Percentiles rank a stretch among this genome's conserved stretches.
Evolutionary conservation across 2,329 filamentous ascomycete species (phyloP).

Genomic region (Trichoderma polysporum): DNA sequence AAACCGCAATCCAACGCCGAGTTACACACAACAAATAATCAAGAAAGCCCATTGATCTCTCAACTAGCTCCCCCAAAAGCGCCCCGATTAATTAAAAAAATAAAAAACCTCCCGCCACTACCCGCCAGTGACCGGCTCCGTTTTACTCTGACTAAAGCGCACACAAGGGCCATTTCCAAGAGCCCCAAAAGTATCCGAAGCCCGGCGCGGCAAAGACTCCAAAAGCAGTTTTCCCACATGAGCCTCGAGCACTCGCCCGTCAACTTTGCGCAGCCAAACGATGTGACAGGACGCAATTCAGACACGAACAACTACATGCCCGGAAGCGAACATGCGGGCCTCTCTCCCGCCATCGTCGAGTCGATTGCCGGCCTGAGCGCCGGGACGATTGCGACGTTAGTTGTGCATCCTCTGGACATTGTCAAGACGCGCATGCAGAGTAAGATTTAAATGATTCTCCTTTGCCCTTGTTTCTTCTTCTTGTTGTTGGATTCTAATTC

Average conservation of each 20-base stretch:
- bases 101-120: constrained; percentile 1
- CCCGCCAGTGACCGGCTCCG: constrained; percentile 5
- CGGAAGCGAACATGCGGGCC: constrained; percentile 53
- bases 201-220: neutral
- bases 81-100: neutral
- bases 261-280: constrained; percentile 13
- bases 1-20: neutral
- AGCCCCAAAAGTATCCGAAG: neutral
- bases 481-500: neutral
- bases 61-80: neutral
- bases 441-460: constrained; percentile 36
- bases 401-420: constrained; percentile 89
- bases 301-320: constrained; percentile 43
- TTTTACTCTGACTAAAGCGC: neutral
- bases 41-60: neutral
- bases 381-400: constrained; percentile 80
- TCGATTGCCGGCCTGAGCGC: constrained; percentile 86
- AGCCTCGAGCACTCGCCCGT: constrained; percentile 16
- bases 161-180: neutral
- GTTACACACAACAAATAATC: neutral
- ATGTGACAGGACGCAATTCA: constrained; percentile 28
- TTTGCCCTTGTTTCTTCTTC: too few relatives aligned
- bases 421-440: constrained; percentile 95
- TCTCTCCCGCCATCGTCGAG: constrained; percentile 79
- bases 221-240: constrained; percentile 11